These are phyloP conservation scores for Claviceps maximensis DNA, from an alignment of 2,329 filamentous ascomycete species.

Conservation along the genomic window DNA sequence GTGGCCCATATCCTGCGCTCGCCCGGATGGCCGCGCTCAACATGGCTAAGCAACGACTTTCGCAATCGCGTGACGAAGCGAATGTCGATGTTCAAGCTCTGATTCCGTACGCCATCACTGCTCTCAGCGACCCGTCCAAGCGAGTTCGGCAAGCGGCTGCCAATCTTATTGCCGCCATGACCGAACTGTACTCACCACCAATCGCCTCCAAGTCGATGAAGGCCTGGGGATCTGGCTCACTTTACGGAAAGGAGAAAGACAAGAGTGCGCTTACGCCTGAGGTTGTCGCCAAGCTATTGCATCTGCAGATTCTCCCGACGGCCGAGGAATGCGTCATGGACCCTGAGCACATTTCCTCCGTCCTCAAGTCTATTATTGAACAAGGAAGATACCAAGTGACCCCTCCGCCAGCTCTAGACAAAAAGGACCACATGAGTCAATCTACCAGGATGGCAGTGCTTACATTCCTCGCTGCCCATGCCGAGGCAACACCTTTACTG, in stretches of 20 bases:
- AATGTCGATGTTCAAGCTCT: constrained; percentile 61
- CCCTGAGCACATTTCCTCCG: constrained; percentile 51
- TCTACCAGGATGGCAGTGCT: constrained; percentile 51
- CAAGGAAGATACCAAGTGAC: constrained; percentile 25
- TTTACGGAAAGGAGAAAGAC: constrained; percentile 46
- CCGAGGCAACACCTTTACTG: constrained; percentile 53
- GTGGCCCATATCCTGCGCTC: constrained; percentile 53
- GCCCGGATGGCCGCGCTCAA: constrained; percentile 58
- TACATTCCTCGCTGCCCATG: constrained; percentile 61
- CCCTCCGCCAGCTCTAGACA: constrained; percentile 29
- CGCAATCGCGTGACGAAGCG: constrained; percentile 36
- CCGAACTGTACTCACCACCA: constrained; percentile 30
- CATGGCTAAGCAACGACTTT: constrained; percentile 41
- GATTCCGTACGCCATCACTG: constrained; percentile 67
- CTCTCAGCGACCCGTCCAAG: constrained; percentile 62
- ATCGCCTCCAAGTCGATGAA: constrained; percentile 25
- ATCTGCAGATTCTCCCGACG: constrained; percentile 54
- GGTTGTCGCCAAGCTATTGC: constrained; percentile 47
- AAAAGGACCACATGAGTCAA: constrained; percentile 43
- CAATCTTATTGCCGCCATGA: constrained; percentile 47
- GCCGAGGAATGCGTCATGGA: constrained; percentile 84
- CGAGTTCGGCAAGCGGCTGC: constrained; percentile 65
- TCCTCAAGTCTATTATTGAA: constrained; percentile 34
- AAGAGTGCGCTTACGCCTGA: constrained; percentile 44
- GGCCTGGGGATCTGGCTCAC: constrained; percentile 45